These are phyloP conservation scores for Hypoxylon subgilvum DNA, from an alignment of 495 filamentous ascomycete species.

Conservation along the genomic window DNA sequence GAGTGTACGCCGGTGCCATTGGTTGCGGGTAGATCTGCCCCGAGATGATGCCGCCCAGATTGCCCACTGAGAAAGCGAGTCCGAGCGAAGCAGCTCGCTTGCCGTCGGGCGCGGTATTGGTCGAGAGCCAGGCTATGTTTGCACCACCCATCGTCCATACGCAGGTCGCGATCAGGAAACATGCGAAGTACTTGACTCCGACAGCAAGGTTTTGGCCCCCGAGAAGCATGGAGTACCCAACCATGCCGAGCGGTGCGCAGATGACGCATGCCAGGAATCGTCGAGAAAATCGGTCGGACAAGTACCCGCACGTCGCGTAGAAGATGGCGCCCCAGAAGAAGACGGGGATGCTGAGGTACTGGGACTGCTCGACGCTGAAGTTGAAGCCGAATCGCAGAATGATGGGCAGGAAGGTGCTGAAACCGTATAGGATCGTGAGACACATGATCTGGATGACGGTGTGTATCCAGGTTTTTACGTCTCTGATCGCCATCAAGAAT, in stretches of 20 bases:
- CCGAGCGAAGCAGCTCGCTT: conserved; percentile 53
- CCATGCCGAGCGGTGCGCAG: conserved; percentile 60
- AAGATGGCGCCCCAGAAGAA: conserved; percentile 68
- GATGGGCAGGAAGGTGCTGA: conserved; percentile 73
- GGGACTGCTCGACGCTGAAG: conserved; percentile 64
- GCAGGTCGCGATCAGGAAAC: conserved; percentile 66
- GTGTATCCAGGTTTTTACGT: conserved; percentile 67
- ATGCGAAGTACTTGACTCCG: conserved; percentile 69
- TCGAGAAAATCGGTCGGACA: conserved; percentile 63
- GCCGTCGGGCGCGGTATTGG: conserved; percentile 50
- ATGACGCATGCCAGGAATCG: conserved; percentile 63
- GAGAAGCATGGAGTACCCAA: conserved; percentile 70
- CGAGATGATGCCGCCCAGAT: conserved; percentile 49
- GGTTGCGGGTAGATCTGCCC: conserved; percentile 44
- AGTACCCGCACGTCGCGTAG: conserved; percentile 62
- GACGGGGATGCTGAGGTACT: conserved; percentile 74
- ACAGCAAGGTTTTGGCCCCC: conserved; percentile 52
- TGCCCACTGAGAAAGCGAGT: conserved; percentile 46
- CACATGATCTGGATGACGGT: conserved; percentile 66
- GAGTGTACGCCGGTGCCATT: conserved; percentile 38
- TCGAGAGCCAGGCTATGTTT: conserved; percentile 67
- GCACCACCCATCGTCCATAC: conserved; percentile 44
- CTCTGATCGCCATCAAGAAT: conserved; percentile 52
- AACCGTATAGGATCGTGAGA: conserved; percentile 75
- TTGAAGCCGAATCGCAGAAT: conserved; percentile 73